A percentile compares a stretch with the other conserved stretches of the same genome.
Conservation (phyloP, 495 filamentous ascomycete species). For the Aspergillus bridgeri region DNA sequence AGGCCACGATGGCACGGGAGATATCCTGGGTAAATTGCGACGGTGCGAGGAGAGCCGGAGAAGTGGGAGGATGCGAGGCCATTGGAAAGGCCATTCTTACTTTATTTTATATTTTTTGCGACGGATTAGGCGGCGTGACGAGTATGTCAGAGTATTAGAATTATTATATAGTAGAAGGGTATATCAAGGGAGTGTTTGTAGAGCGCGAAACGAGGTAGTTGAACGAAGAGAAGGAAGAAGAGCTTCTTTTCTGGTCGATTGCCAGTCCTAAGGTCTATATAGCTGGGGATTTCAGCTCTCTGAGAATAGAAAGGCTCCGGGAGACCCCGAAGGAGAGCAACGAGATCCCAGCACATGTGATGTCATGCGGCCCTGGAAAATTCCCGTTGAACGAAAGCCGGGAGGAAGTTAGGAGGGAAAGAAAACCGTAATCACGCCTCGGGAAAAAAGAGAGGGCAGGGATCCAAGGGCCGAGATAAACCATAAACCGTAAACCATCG, state of each 20-base stretch:
- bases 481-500: too few relatives aligned
- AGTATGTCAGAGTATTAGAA: background rate
- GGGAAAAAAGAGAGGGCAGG: too few relatives aligned
- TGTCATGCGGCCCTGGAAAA: background rate
- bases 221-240: background rate
- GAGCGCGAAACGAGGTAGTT: background rate
- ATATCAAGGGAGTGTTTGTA: background rate
- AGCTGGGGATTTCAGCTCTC: background rate
- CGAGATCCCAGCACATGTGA: background rate
- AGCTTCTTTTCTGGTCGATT: background rate
- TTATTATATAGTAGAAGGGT: background rate
- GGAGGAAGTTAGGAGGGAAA: background rate
- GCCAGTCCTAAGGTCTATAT: background rate
- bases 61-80: slow-evolving; percentile 18
- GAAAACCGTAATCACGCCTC: too few relatives aligned
- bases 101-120: too few relatives aligned
- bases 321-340: slow-evolving; percentile 3
- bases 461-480: too few relatives aligned
- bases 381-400: background rate
- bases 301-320: background rate
- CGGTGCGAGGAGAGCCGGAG: slow-evolving; percentile 27
- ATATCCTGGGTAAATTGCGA: slow-evolving; percentile 41
- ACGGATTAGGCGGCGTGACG: slow-evolving; percentile 1
- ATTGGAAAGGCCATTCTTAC: slow-evolving; percentile 26
- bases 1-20: slow-evolving; percentile 38